Evolutionary conservation across 2,329 filamentous ascomycete species (phyloP).

Genomic region (Westerdykella ornata): DNA sequence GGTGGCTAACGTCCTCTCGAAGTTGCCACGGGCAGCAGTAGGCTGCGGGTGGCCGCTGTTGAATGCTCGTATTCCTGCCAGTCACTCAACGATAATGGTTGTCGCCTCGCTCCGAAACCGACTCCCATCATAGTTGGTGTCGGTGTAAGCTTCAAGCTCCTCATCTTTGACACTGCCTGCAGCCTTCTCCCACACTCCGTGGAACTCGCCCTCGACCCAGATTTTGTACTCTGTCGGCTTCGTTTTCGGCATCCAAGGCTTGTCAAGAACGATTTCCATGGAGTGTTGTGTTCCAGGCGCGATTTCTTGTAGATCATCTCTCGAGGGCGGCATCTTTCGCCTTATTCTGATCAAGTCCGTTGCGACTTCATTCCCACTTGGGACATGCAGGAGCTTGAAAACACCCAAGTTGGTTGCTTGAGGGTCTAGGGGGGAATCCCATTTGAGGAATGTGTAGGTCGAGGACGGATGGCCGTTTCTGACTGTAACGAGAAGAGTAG

Average conservation of each 20-base stretch:
- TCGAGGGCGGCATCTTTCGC: constrained; percentile 33
- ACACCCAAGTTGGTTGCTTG: constrained; percentile 36
- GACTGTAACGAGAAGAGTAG: constrained; percentile 32
- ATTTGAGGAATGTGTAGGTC: constrained; percentile 35
- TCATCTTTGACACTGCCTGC: constrained; percentile 17
- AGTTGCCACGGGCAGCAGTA: no score
- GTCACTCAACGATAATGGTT: no score
- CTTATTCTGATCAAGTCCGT: constrained; percentile 32
- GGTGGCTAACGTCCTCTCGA: no score
- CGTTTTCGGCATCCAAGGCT: constrained; percentile 34
- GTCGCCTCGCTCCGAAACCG: constrained; percentile 16
- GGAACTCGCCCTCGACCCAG: constrained; percentile 28
- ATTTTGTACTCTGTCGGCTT: constrained; percentile 36
- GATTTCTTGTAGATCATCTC: constrained; percentile 33
- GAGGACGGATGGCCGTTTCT: constrained; percentile 31
- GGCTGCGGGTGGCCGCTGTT: no score
- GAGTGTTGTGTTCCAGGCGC: constrained; percentile 28
- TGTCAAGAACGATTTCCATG: constrained; percentile 33
- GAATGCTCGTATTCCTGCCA: no score
- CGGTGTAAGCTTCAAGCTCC: constrained; percentile 21
- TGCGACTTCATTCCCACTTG: constrained; percentile 22
- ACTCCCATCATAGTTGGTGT: constrained; percentile 21
- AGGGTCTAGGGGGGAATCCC: constrained; percentile 39
- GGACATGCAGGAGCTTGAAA: constrained; percentile 27
- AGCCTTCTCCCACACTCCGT: constrained; percentile 31